Base-by-base conservation (phyloP, 352 stramenopile genomes). In the Globisporangium perplexum region DNA sequence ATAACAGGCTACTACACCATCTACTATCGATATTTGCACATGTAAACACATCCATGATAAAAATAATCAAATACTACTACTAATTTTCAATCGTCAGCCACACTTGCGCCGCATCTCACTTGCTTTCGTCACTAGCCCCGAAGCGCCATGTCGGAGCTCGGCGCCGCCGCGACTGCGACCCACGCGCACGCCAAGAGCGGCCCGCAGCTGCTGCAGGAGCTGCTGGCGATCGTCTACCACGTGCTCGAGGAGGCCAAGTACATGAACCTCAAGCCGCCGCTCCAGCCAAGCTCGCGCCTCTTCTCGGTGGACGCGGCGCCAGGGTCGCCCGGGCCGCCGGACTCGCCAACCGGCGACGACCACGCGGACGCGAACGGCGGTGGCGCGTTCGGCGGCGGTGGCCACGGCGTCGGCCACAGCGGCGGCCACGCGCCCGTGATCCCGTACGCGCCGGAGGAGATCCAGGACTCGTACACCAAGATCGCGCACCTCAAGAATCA, bases 391-490 rank as follows among this genome's bases (percentile, higher is more conserved):
- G 68, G 68, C 11, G 47, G 52, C 2, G 60, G 17, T 26, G 31
- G 49, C 0, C 70, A 82, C 46, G 59, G 44, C 17, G 53, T 66
- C 4, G 49, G 50, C 3, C 57, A 57, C 23, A 35, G 30, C 30
- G 30, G 30, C 30, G 30, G 30, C 8, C 68, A 90, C 54, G 57
- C 66, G 20, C 59, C 72, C 2, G 76, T 88, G 54, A 85, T 86
- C 33, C 75, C 80, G 30, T 90, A 83, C 62, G 69, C 71, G n/a
- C 75, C 71, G 17, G 83, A 93, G 54, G 83, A 93, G 65, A 88
- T 92, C 43, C 82, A 90, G 65, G 83, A 93, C 58, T 90, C 83
- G 57, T 93, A 85, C 62, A 89, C 83, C 54, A 89, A 85, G 55
- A 85, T 93, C 48, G 74, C 75, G 59, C 68, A 71, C 43, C 66